phyloP scores from a whole-genome alignment of 768 basidiomycete genomes.

The Paxillus involutus region DNA sequence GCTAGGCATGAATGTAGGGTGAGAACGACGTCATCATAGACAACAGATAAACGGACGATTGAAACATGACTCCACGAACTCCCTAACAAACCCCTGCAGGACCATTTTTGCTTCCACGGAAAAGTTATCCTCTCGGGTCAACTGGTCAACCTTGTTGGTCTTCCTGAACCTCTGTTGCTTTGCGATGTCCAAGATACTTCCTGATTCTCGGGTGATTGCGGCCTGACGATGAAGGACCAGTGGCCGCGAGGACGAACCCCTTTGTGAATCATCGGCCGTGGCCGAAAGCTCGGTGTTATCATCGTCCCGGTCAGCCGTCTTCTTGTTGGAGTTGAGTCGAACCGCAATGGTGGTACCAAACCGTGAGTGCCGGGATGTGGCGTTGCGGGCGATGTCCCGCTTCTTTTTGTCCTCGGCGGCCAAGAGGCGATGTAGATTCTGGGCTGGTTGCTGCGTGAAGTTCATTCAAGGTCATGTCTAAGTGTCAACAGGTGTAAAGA shows the following conservation, averaged over 20 bases:
- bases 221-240: constrained; percentile 85
- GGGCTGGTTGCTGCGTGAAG: constrained; percentile 57
- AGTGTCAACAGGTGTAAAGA: constrained; percentile 1
- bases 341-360: constrained; percentile 96
- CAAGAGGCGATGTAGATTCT: constrained; percentile 73
- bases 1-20: constrained; percentile 43
- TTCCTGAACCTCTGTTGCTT: constrained; percentile 64
- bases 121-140: constrained; percentile 66
- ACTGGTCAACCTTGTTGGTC: constrained; percentile 61
- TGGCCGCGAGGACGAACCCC: constrained; percentile 41
- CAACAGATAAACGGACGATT: constrained; percentile 62
- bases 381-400: constrained; percentile 50
- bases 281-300: constrained; percentile 23
- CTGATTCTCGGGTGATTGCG: constrained; percentile 69
- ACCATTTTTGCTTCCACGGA: constrained; percentile 60
- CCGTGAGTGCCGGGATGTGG: constrained; percentile 84
- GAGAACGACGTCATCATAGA: constrained; percentile 14
- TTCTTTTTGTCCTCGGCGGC: constrained; percentile 71
- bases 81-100: constrained; percentile 66
- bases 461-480: constrained; percentile 11
- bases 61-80: constrained; percentile 83
- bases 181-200: constrained; percentile 67
- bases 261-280: constrained; percentile 18
- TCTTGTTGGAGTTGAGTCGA: constrained; percentile 61
- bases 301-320: constrained; percentile 19